A percentile compares a stretch with the other conserved stretches of the same genome.
phyloP scores from a whole-genome alignment of 805 yeast species.

The Schwanniomyces pseudopolymorphus region DNA sequence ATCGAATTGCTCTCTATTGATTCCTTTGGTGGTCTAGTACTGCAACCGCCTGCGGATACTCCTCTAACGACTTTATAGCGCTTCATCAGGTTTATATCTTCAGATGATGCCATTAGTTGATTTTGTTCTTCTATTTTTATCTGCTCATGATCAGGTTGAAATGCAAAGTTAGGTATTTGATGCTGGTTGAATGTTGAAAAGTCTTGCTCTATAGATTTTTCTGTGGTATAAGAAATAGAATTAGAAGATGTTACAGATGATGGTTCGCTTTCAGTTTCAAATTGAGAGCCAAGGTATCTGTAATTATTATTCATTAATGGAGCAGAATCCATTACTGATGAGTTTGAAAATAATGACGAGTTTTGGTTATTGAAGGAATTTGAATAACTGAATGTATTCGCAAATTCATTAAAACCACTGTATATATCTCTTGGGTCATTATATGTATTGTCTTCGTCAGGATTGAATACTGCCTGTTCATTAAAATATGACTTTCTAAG shows the following conservation, averaged over 20 bases:
- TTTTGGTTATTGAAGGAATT: constrained; percentile 1
- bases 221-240: neutral
- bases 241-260: neutral
- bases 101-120: neutral
- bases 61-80: constrained; percentile 53
- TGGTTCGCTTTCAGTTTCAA: neutral
- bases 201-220: neutral
- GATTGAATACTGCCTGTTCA: neutral
- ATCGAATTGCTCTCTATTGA: constrained; percentile 24
- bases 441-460: neutral
- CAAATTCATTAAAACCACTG: neutral
- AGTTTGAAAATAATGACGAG: constrained; percentile 5
- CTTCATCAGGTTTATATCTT: constrained; percentile 4
- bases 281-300: neutral
- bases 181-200: neutral
- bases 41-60: constrained; percentile 56
- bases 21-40: constrained; percentile 54
- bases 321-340: constrained; percentile 1
- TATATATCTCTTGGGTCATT: neutral
- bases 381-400: neutral
- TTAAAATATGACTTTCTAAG: neutral
- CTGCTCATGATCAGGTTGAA: neutral
- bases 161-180: neutral
- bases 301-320: neutral
- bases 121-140: neutral